Evolutionary conservation across 2,329 filamentous ascomycete genomes (phyloP).

Genomic region (Magnaporthiopsis incrustans): DNA sequence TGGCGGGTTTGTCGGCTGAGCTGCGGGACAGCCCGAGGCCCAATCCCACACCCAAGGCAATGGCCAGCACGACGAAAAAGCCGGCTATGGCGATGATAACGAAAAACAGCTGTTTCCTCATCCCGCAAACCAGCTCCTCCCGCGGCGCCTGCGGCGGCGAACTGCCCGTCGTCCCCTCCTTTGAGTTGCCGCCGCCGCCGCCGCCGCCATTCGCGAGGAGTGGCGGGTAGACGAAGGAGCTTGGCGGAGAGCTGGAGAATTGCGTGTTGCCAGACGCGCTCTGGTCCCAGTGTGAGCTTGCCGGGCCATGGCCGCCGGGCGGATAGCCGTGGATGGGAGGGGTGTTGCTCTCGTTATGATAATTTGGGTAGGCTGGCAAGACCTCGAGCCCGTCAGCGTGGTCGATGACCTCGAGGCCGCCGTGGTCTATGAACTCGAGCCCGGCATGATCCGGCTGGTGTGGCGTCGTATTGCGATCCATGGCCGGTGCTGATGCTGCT

Average conservation of each 20-base stretch:
- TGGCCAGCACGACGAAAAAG: slow-evolving; percentile 21
- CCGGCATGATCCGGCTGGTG: background rate
- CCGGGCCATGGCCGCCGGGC: background rate
- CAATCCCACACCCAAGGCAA: slow-evolving; percentile 24
- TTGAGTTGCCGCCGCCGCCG: background rate
- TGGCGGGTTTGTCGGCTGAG: background rate
- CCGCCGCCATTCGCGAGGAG: background rate
- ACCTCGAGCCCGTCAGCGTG: background rate
- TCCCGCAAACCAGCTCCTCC: slow-evolving; percentile 19
- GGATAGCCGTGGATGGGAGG: background rate
- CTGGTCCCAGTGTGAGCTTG: background rate
- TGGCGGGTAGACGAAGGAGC: background rate
- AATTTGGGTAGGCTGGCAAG: background rate
- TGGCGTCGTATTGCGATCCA: background rate
- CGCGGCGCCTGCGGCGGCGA: background rate
- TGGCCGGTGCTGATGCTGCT: background rate
- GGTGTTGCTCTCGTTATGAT: background rate
- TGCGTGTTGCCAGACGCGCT: background rate
- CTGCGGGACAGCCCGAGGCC: slow-evolving; percentile 19
- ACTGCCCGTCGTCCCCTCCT: background rate
- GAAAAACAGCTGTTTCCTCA: slow-evolving; percentile 21
- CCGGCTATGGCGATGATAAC: slow-evolving; percentile 20
- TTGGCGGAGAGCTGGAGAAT: background rate
- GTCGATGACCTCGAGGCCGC: background rate
- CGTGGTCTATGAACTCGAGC: background rate